phyloP scores from a whole-genome alignment of 2,329 filamentous ascomycete species.

The Didymella segeticola region DNA sequence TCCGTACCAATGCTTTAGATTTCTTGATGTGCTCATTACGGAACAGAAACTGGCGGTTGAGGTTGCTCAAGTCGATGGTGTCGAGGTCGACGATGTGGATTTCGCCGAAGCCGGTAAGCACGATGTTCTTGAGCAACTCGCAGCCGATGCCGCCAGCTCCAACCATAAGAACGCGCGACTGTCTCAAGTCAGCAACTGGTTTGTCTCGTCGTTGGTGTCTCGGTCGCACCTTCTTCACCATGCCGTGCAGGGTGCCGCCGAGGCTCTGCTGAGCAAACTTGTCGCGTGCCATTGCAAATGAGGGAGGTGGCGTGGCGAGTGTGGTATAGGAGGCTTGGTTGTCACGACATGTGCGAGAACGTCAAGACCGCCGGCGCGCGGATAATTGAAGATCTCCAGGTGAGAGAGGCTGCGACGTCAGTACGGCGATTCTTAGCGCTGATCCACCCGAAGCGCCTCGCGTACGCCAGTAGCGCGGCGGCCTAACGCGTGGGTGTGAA shows the following conservation, averaged over 20 bases:
- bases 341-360: slow-evolving; percentile 27
- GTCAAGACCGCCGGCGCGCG: slow-evolving; percentile 13
- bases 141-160: slow-evolving; percentile 97
- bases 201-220: slow-evolving; percentile 2
- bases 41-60: slow-evolving; percentile 98
- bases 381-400: slow-evolving; percentile 16
- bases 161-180: slow-evolving; percentile 91
- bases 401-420: slow-evolving; percentile 33
- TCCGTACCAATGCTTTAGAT: slow-evolving; percentile 82
- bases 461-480: slow-evolving; percentile 23
- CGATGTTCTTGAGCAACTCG: slow-evolving; percentile 95
- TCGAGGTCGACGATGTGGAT: slow-evolving; percentile 96
- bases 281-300: slow-evolving; percentile 55
- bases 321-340: slow-evolving; percentile 18
- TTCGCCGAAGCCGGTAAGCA: slow-evolving; percentile 88
- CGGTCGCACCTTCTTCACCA: slow-evolving; percentile 68
- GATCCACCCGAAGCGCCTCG: slow-evolving; percentile 33
- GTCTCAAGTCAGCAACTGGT: slow-evolving; percentile 37
- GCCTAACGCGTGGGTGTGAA: slow-evolving; percentile 24
- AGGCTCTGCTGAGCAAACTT: slow-evolving; percentile 67
- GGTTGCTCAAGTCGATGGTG: slow-evolving; percentile 96
- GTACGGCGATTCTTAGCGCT: slow-evolving; percentile 24
- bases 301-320: slow-evolving; percentile 9
- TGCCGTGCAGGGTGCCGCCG: slow-evolving; percentile 63
- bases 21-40: slow-evolving; percentile 98